phyloP scores from a whole-genome alignment of 2,329 filamentous ascomycete genomes.

The Didymosphaeria variabile region DNA sequence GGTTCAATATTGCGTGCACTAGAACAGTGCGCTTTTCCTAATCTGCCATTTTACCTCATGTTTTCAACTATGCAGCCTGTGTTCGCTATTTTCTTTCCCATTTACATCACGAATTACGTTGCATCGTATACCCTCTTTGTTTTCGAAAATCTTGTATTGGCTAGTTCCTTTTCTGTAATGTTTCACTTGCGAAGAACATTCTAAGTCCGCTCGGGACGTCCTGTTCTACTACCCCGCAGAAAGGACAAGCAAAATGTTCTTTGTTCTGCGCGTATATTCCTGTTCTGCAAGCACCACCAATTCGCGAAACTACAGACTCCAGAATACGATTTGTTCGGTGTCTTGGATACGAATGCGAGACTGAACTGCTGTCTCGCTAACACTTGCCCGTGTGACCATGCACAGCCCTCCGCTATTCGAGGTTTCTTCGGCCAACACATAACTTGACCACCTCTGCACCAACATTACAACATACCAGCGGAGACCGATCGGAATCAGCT shows the following conservation, averaged over 20 bases:
- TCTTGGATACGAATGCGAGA: background rate
- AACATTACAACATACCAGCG: background rate
- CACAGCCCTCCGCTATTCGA: background rate
- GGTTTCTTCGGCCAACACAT: background rate
- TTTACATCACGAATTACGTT: conserved; percentile 5
- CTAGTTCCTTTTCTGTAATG: background rate
- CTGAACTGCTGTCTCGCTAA: background rate
- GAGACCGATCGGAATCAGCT: background rate
- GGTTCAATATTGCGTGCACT: background rate
- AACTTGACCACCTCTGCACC: background rate
- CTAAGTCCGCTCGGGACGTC: background rate
- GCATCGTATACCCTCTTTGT: conserved; percentile 13
- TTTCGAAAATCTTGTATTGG: conserved; percentile 1
- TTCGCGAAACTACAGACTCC: background rate
- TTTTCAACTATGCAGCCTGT: background rate
- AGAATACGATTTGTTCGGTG: background rate
- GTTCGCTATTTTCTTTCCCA: background rate
- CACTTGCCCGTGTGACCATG: background rate
- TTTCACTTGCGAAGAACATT: background rate
- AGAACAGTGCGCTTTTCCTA: background rate
- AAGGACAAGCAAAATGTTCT: background rate
- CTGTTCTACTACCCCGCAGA: background rate
- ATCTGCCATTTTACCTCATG: background rate
- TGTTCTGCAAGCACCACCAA: background rate
- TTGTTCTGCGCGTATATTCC: background rate